Evolutionary conservation across 306 rosid species (phyloP).

Genomic region (Fragaria vesca): DNA sequence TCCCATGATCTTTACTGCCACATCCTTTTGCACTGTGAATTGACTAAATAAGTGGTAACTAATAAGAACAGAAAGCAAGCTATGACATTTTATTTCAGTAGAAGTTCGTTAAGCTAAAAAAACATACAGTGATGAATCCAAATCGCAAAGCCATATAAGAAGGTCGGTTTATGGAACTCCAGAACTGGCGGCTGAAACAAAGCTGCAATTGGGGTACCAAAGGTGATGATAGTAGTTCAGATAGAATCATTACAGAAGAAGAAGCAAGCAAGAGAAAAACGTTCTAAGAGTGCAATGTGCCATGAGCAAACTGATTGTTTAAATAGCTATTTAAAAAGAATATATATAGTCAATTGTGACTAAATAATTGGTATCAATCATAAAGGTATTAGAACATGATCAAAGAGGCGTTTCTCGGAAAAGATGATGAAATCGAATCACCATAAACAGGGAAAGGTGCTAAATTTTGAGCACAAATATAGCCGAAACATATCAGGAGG

Average conservation of each 20-base stretch:
- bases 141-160: slow-evolving; percentile 91
- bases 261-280: not conserved
- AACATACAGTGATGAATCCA: slow-evolving; percentile 77
- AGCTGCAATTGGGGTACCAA: slow-evolving; percentile 52
- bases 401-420: not conserved
- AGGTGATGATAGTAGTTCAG: not conserved
- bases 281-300: not conserved
- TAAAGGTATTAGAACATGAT: not conserved
- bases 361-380: not conserved
- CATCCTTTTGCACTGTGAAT: slow-evolving; percentile 20
- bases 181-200: slow-evolving; percentile 91
- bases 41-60: slow-evolving; percentile 6
- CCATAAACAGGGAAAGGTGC: not conserved
- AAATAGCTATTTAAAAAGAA: not conserved
- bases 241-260: not conserved
- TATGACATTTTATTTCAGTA: not conserved
- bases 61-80: slow-evolving; percentile 8
- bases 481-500: slow-evolving; percentile 10
- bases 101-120: slow-evolving; percentile 7
- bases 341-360: not conserved
- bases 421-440: not conserved
- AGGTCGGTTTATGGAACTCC: slow-evolving; percentile 82
- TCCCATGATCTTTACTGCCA: slow-evolving; percentile 15
- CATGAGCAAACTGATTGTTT: not conserved
- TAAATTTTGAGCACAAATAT: not conserved